Evolutionary conservation across 805 yeast genomes (phyloP).

Genomic region (Ogataea trehaloabstinens): DNA sequence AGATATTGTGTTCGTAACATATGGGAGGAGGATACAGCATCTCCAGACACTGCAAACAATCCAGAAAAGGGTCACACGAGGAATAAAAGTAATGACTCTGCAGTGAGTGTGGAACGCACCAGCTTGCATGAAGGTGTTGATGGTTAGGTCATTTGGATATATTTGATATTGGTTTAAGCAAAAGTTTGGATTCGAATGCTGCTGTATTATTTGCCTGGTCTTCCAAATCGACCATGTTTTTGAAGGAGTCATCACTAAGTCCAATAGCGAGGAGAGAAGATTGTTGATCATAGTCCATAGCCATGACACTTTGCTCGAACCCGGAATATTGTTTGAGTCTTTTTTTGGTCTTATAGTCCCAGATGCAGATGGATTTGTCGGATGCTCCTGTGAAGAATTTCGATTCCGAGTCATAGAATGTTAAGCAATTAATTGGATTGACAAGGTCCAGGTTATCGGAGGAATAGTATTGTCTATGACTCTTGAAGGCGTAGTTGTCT

Average conservation of each 20-base stretch:
- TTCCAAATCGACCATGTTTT: slow-evolving; percentile 24
- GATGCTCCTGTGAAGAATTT: slow-evolving; percentile 29
- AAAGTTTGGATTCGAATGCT: slow-evolving; percentile 15
- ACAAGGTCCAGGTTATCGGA: slow-evolving; percentile 19
- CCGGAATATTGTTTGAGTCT: slow-evolving; percentile 25
- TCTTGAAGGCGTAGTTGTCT: slow-evolving; percentile 70
- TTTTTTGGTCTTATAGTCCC: slow-evolving; percentile 31
- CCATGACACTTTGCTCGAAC: slow-evolving; percentile 21
- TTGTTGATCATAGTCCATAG: slow-evolving; percentile 13
- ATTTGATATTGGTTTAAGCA: slow-evolving; percentile 10
- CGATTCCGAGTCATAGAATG: slow-evolving; percentile 13
- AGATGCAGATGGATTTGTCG: slow-evolving; percentile 29
- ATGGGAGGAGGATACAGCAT: slow-evolving; percentile 14
- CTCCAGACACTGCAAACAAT: background rate
- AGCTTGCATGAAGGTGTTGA: slow-evolving; percentile 11
- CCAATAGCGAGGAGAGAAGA: slow-evolving; percentile 33
- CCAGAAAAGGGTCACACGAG: slow-evolving; percentile 10
- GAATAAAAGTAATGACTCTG: slow-evolving; percentile 11
- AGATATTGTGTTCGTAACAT: slow-evolving; percentile 38
- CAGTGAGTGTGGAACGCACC: background rate
- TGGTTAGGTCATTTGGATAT: slow-evolving; percentile 7
- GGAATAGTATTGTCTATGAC: slow-evolving; percentile 53
- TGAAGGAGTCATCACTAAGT: slow-evolving; percentile 43
- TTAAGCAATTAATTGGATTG: slow-evolving; percentile 24
- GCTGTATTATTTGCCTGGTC: slow-evolving; percentile 21